Evolutionary conservation across 2,329 filamentous ascomycete species (phyloP), one percentile per base, ranked within the genome.

Genomic region (Massarina eburnea): DNA sequence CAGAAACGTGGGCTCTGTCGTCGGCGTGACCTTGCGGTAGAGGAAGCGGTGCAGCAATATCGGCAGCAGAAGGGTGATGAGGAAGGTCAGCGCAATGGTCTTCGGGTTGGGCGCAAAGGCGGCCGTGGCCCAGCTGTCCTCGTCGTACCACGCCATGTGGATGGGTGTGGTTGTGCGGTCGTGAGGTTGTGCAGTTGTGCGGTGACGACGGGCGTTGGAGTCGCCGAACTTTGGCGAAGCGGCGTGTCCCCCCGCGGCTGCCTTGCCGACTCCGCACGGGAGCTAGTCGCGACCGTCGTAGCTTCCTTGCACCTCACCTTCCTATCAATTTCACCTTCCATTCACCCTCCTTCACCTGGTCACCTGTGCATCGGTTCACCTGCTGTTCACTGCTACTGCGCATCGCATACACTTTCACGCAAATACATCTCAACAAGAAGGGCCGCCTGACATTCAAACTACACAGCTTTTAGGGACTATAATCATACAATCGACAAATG

Each of bases 1-100:
- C 8, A 96, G 76, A 49, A 97, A 83, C 7, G 86, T 86, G 39
- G 92, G 90, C 20, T 88, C 80, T 12, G 77, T 79, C 29, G 82
- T 82, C 60, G 87, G 85, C 12, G 84, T 80, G 30, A 80, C 80
- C 39, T 82, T 78, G 44, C 80, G 81, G 68, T 90, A 84, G 64
- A 96, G 80, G 65, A 86, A 74, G 46, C 82, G 68, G 75, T 97
- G 94, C 38, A 96, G 77, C 43, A 95, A 66, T 41, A 95, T 64
- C 17, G 94, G 94, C 21, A 88, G 76, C 43, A 85, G 71, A 55
- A 96, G 67, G 49, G 88, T 82, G 62, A 96, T 75, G 45, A 89
- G 54, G 17, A 87, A 62, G 12, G 90, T 87, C 64, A 92, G 67
- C 50, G 84, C 57, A 60, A 97, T 80, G 48, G 75, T 71, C 8